Percentiles rank a stretch among this genome's conserved stretches.
Conservation (phyloP, 495 filamentous ascomycete species). For the Hapsidospora chrysogenum region DNA sequence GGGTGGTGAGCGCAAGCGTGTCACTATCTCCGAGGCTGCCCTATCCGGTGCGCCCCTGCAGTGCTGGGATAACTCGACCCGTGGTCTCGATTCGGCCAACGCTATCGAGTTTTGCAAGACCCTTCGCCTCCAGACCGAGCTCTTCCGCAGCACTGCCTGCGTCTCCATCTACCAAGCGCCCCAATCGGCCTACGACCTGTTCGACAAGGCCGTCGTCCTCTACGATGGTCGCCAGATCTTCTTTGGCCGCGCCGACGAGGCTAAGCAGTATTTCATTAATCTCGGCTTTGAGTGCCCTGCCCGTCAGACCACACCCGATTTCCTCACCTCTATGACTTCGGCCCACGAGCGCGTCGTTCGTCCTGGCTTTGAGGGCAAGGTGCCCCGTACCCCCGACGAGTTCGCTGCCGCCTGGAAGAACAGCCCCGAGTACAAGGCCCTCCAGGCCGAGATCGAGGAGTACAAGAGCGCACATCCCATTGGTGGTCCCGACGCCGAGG, state of each 20-base stretch:
- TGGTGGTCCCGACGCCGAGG: conserved; percentile 44
- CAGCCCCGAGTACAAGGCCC: conserved; percentile 45
- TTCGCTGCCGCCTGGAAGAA: conserved; percentile 60
- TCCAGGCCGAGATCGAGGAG: conserved; percentile 53
- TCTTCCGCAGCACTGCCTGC: conserved; percentile 45
- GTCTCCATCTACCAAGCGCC: conserved; percentile 81
- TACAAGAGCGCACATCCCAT: conserved; percentile 48
- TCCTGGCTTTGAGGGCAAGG: conserved; percentile 44
- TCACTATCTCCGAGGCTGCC: conserved; percentile 60
- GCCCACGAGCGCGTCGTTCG: conserved; percentile 47
- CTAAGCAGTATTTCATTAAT: conserved; percentile 52
- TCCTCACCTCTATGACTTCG: conserved; percentile 64
- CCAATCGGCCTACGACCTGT: conserved; percentile 59
- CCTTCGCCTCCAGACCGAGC: conserved; percentile 45
- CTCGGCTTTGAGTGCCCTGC: conserved; percentile 62
- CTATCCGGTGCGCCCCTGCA: conserved; percentile 51
- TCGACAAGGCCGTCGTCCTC: conserved; percentile 63
- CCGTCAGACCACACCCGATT: conserved; percentile 63
- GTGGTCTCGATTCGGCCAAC: conserved; percentile 66
- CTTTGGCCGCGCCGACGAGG: conserved; percentile 46
- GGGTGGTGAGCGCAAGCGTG: conserved; percentile 71
- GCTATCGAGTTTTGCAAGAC: conserved; percentile 67
- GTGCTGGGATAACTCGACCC: conserved; percentile 76
- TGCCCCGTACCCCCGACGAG: conserved; percentile 60
- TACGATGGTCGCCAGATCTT: conserved; percentile 78